These are phyloP conservation scores for Clarireedia hainanense DNA, from an alignment of 2,329 filamentous ascomycete species.

Conservation along the genomic window DNA sequence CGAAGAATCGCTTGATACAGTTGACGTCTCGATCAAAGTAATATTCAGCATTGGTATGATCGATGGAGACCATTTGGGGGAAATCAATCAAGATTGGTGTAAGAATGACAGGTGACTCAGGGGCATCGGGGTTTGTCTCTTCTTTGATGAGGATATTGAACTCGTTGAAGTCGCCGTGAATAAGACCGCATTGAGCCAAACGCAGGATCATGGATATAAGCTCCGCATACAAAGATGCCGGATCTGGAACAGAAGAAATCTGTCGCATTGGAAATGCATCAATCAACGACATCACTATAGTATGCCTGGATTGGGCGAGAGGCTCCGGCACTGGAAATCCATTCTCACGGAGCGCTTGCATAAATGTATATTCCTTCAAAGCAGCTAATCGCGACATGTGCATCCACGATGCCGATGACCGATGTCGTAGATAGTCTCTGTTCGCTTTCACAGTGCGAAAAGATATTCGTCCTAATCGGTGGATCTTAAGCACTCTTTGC, in stretches of 20 bases:
- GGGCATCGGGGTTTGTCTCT: conserved; percentile 34
- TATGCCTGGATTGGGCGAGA: conserved; percentile 83
- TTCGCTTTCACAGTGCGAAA: conserved; percentile 96
- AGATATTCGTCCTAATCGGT: conserved; percentile 88
- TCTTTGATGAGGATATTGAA: conserved; percentile 97
- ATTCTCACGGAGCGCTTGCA: conserved; percentile 75
- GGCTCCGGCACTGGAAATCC: conserved; percentile 88
- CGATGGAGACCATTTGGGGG: conserved; percentile 94
- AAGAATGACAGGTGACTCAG: conserved; percentile 44
- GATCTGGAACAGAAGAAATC: conserved; percentile 75
- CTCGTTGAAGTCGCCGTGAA: conserved; percentile 98
- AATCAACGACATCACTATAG: conserved; percentile 90
- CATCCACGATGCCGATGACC: conserved; percentile 85
- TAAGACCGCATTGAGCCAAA: conserved; percentile 78
- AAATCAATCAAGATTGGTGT: conserved; percentile 92
- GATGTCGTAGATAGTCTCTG: conserved; percentile 85
- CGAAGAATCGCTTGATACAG: conserved; percentile 92
- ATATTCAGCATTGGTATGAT: conserved; percentile 88
- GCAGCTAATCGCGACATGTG: conserved; percentile 91
- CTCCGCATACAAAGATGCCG: conserved; percentile 81
- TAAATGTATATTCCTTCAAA: conserved; percentile 90
- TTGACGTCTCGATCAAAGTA: conserved; percentile 96
- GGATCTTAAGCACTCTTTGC: conserved; percentile 88
- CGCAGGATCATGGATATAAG: conserved; percentile 79
- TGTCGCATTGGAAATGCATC: conserved; percentile 89